Evolutionary conservation across 2,329 filamentous ascomycete species (phyloP), one percentile per base, ranked within the genome.

Genomic region (Phialemoniopsis sp.): DNA sequence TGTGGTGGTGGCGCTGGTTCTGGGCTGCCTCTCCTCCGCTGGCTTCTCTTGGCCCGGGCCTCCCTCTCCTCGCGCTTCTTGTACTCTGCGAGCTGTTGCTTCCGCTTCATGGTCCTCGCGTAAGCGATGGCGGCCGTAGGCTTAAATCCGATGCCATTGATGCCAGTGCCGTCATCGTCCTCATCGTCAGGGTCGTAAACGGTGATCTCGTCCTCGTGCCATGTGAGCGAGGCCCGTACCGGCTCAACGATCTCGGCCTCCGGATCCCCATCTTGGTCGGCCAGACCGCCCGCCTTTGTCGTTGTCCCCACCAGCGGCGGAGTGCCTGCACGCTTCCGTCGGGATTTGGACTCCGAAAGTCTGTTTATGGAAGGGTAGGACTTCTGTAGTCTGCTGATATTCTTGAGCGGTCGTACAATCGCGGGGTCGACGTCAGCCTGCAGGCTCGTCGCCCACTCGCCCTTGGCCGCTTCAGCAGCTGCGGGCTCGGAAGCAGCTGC

Each of bases 141-240:
- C 49, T 72, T 78, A 60, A 84, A 85, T 1, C 80, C 80, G 43
- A 85, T 78, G 5, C 80, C 80, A 54, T 85, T 83, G 51, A 85
- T 78, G 16, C 80, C 80, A 4, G 73, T 76, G 37, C 80, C 80
- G 51, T 85, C 80, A 50, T 85, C 80, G 46, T 85, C 80, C 45
- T 75, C 70, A 52, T 84, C 80, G 31, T 78, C 66, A 1, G 78
- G 76, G 48, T 82, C 75, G 55, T 83, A 80, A 19, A 82, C 68
- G 2, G 80, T 84, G 44, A 85, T 84, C 53, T 84, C 80, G 48
- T 83, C 74, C 46, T 82, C 78, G 50, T 79, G 78, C 80, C 80
- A 85, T 2, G 80, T 84, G 38, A 83, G 63, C 3, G 77, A 70
- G 7, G 78, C 77, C 29, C 78, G 68, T 9, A 80, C 53, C 0